phyloP scores from a whole-genome alignment of 441 rosid species.

The Rhodomyrtus psidioides region DNA sequence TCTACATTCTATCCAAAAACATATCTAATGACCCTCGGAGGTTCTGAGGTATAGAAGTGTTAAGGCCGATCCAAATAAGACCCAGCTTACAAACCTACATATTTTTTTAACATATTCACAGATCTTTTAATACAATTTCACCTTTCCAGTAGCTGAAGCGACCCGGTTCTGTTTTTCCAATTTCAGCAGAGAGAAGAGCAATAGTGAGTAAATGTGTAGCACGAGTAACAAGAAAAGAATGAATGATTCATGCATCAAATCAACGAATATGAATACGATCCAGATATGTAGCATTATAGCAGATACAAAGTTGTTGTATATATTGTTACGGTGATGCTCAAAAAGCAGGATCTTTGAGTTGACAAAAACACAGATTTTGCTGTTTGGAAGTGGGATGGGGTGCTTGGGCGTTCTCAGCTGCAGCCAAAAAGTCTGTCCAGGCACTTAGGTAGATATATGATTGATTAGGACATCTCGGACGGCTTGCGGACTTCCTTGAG shows the following conservation, averaged over 20 bases:
- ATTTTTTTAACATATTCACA: not conserved
- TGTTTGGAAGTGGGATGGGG: not conserved
- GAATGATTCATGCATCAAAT: not conserved
- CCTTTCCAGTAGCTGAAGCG: not conserved
- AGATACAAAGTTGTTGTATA: not conserved
- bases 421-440: conserved; percentile 26
- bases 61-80: not conserved
- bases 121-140: no score
- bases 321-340: not conserved
- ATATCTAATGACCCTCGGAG: not conserved
- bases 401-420: not conserved
- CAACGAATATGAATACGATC: not conserved
- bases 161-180: not conserved
- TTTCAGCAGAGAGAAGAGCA: not conserved
- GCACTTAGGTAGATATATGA: not conserved
- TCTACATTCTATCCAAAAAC: not conserved
- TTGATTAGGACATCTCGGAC: conserved; percentile 29
- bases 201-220: not conserved
- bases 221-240: not conserved
- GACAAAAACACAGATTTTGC: not conserved
- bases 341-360: not conserved
- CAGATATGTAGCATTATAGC: not conserved
- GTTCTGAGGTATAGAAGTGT: not conserved
- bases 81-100: not conserved
- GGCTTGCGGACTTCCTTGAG: conserved; percentile 73